Percentiles rank a stretch among this genome's conserved stretches.
Conservation (phyloP, 1,284 basidiomycete genomes). For the Moesziomyces globuligerus region DNA sequence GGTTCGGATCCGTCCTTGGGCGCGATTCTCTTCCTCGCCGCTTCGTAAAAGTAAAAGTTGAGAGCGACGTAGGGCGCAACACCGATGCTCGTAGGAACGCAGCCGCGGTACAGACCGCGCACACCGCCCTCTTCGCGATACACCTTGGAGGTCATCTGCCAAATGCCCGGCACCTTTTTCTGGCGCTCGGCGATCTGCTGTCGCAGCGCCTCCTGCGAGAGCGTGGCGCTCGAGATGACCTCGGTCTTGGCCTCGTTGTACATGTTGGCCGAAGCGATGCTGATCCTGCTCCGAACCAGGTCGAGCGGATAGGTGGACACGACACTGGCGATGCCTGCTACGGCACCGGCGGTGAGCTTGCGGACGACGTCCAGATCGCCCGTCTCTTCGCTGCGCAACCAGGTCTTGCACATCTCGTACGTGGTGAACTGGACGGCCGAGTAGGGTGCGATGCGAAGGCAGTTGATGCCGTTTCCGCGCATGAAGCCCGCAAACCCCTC, state of each 20-base stretch:
- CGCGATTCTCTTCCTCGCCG: conserved; percentile 57
- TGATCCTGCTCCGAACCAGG: conserved; percentile 88
- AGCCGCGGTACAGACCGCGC: conserved; percentile 84
- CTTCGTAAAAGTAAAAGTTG: conserved; percentile 66
- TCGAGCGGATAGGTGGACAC: conserved; percentile 92
- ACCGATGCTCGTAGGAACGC: conserved; percentile 86
- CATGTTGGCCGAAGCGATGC: conserved; percentile 74
- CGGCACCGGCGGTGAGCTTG: conserved; percentile 81
- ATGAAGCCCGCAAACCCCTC: conserved; percentile 92
- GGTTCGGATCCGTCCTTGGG: conserved; percentile 57
- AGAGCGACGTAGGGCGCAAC: conserved; percentile 85
- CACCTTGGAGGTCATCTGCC: conserved; percentile 88
- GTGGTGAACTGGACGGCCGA: conserved; percentile 92
- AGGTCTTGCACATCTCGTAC: conserved; percentile 83
- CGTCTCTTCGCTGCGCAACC: conserved; percentile 8
- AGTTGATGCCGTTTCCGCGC: conserved; percentile 87
- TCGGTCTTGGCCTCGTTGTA: conserved; percentile 52
- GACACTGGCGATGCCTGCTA: conserved; percentile 90
- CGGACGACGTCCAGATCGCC: conserved; percentile 83
- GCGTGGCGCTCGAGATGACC: neutral
- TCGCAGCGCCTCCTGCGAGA: conserved; percentile 22
- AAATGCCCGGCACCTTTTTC: conserved; percentile 74
- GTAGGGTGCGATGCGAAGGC: conserved; percentile 80
- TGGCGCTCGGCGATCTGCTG: conserved; percentile 31
- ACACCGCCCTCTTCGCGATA: conserved; percentile 90